Percentiles rank a stretch among this genome's conserved stretches.
These are phyloP conservation scores for Priceomyces melissophilus DNA, from an alignment of 805 yeast species.

Conservation along the genomic window DNA sequence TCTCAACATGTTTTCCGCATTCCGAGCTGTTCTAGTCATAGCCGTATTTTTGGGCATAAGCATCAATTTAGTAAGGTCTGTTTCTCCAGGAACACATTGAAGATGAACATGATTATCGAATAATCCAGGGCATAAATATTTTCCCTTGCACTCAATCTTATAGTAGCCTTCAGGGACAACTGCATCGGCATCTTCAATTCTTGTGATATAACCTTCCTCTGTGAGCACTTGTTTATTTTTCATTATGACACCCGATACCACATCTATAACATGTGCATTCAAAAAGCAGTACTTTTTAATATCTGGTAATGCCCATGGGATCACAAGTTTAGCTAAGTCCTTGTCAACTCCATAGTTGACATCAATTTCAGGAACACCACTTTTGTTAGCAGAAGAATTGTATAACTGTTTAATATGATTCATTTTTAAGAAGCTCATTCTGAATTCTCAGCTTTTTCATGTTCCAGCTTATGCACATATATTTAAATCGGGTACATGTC, in stretches of 20 bases:
- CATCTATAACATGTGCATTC: conserved; percentile 17
- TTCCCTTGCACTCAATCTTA: conserved; percentile 19
- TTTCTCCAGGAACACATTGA: conserved; percentile 20
- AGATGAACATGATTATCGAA: conserved; percentile 24
- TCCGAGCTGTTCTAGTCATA: conserved; percentile 16
- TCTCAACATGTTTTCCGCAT: conserved; percentile 14
- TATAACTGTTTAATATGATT: too few species aligned
- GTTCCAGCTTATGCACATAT: too few species aligned
- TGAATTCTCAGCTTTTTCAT: too few species aligned
- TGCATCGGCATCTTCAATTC: conserved; percentile 1
- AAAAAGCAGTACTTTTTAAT: conserved; percentile 15
- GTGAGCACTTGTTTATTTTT: conserved; percentile 13
- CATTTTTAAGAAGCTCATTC: too few species aligned
- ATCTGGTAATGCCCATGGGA: conserved; percentile 21
- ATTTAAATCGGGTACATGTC: too few species aligned
- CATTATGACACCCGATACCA: conserved; percentile 11
- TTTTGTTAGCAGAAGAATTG: too few species aligned
- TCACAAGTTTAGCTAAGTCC: conserved; percentile 13
- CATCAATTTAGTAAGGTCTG: conserved; percentile 13
- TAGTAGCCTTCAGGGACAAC: conserved; percentile 5
- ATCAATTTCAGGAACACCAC: conserved; percentile 14
- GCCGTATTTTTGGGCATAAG: conserved; percentile 15
- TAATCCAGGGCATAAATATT: conserved; percentile 21
- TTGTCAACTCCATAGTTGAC: conserved; percentile 21
- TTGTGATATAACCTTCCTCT: conserved; percentile 14